Base-by-base conservation (phyloP, 1,284 basidiomycete species). In the Naganishia sp. region DNA sequence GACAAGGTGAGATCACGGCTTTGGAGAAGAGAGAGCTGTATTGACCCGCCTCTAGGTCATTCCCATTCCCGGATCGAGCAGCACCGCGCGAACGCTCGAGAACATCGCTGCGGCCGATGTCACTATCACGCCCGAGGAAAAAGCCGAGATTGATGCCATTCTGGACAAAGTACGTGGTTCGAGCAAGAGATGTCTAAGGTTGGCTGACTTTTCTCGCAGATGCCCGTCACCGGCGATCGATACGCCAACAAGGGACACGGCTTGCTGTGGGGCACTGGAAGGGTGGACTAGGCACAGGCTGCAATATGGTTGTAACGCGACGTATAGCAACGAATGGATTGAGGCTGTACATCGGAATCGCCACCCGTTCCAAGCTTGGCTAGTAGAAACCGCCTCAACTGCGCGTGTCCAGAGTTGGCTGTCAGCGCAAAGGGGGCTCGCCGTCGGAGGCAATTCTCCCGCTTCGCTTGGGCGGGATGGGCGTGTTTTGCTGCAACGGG, bases 41-140 rank as follows among this genome's bases (percentile, higher is more conserved):
- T 21, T 21, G 48, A n/a, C n/a, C 31, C 3, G 46, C 10, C 25
- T 15, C n/a, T 68, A 78, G 76, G 79, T 84, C 49, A 80, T 86
- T 57, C 85, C 85, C 0, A 82, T 86, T 52, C 84, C 85, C 0
- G 85, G 85, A 5, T 84, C 83, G 1, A 83, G 83, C 50, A 81
- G 79, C 64, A 70, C 74, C 33, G 69, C 70, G 25, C 80, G 85
- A 33, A 82, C 81, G 6, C 65, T 80, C 39, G 82, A 85, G 73
- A 86, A 86, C 71, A 70, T 81, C 18, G 73, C 73, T 3, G 80
- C 81, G 0, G 82, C 78, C 6, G 77, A 82, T 11, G 76, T 86
- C 66, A 77, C 74, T 61, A 77, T 86, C 23, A 78, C 78, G 0
- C 67, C 73, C 1, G 79, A 75, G 39, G 78, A 79, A 42, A 48